Base-by-base conservation (phyloP, 306 rosid species). In the Malus sieversii region DNA sequence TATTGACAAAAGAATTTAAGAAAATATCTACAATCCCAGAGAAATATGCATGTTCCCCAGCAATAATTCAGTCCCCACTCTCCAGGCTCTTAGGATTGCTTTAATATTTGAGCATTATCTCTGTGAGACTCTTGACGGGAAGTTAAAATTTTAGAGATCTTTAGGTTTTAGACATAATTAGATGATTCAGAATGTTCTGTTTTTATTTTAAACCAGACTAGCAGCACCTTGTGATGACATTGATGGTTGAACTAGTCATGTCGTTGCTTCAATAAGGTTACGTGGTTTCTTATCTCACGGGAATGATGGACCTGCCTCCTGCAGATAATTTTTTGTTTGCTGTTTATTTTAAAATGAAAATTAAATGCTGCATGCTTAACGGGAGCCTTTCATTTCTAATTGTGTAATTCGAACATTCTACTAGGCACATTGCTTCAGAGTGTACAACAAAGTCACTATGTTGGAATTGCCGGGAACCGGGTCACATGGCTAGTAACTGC, bases 391-490 rank as follows among this genome's bases (percentile, higher is more conserved):
- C 11, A 38, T 61, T 52, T n/a, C 14, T 57, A 23, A 14, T 60
- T 32, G 44, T 33, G 65, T 29, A n/a, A 18, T 35, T 14, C 25
- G 60, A 69, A 53, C 73, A 65, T 84, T 61, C 83, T 45, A 38
- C 32, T 75, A 95, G 99, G 90, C 99, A 95, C 87, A 89, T 95
- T 81, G 97, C 97, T 82, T 89, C 97, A 22, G 99, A 95, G 85
- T 95, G 99, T 80, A 84, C 96, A 71, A 92, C 97, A 10, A 95
- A 95, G 77, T 90, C 99, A 0, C 87, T 95, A 72, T 95, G 97
- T 83, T 95, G 99, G 99, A 95, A 95, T 75, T 95, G 98, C 79
- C 89, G 97, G 57, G 98, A 95, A 82, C 92, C 97, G 27, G 98
- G 98, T 22, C 98, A 95, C 89, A 83, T 95, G 97, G 99, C 99